Evolutionary conservation across 1,284 basidiomycete genomes (phyloP), one percentile per base, ranked within the genome.

Genomic region (Austroboletus novae-zelandiae): DNA sequence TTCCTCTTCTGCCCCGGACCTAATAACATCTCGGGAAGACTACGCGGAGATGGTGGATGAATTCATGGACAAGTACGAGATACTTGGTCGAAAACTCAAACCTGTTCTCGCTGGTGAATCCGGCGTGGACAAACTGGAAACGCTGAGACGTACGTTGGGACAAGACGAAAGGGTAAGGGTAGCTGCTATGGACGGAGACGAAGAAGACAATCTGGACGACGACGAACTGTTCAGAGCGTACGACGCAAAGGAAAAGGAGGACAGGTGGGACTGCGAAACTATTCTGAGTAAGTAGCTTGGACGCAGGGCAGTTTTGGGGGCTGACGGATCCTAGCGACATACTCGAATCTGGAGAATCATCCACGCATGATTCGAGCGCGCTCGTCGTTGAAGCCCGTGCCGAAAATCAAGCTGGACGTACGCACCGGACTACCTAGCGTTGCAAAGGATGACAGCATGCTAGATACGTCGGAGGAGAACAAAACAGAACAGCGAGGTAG

Each of bases 281-380:
- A 89, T 98, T 46, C 74, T 98, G 2, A 86, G 94, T 95, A 66
- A 68, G 89, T 77, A 25, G n/a, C n/a, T 40, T 18, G 37, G 20
- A 37, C 45, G 43, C 20, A 25, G 27, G 37, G 27, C 14, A 23
- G 10, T 23, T 14, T 23, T 8, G 4, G 35, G 25, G n/a, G 9
- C 56, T 66, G 34, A 66, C 29, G n/a, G 36, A 40, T 31, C n/a
- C 15, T 62, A 96, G 94, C 87, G n/a, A 97, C 94, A 1, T 94
- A 94, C 66, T 90, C 91, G 15, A 98, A 95, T 64, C 76, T 96
- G 5, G 95, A 96, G 67, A 98, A 98, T 64, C 94, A 97, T 65
- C 94, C 94, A 0, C 82, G 86, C 13, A 73, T 94, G 29, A 93
- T 97, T 56, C 81, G 83, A 20, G 81, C 84, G 27, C 77, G 83